Conservation (phyloP, 345 rosid species). For the Hirschfeldia incana region DNA sequence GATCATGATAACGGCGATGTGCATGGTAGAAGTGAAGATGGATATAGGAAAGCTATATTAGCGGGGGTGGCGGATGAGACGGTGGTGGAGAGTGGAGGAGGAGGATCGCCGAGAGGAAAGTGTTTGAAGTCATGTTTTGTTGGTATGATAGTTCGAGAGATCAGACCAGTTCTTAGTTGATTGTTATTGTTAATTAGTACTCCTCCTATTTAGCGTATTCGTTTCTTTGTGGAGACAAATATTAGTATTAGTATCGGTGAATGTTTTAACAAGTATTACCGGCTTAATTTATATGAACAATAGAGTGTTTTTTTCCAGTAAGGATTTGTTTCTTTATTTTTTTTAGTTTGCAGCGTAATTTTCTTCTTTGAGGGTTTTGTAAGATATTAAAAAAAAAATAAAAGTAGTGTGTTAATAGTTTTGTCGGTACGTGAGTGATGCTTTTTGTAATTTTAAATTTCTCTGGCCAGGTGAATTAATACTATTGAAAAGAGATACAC, state of each 20-base stretch:
- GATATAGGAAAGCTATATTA: constrained; percentile 25
- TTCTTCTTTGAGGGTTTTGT: constrained; percentile 8
- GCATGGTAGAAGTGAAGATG: constrained; percentile 34
- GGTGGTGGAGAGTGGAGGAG: constrained; percentile 31
- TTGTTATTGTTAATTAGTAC: constrained; percentile 1
- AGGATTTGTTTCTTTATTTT: neutral
- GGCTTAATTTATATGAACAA: constrained; percentile 24
- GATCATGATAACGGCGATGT: constrained; percentile 30
- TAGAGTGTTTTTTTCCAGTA: neutral
- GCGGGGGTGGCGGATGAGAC: constrained; percentile 27
- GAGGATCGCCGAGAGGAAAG: constrained; percentile 44
- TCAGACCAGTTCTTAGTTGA: constrained; percentile 41
- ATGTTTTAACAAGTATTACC: neutral
- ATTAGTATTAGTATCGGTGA: neutral
- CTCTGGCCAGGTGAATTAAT: constrained; percentile 1
- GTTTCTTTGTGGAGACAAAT: neutral
- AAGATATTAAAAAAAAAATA: neutral
- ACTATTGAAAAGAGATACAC: constrained; percentile 8
- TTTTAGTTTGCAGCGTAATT: constrained; percentile 4
- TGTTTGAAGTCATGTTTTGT: constrained; percentile 41
- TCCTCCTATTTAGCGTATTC: neutral
- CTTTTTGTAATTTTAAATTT: neutral
- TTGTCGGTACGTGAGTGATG: constrained; percentile 1
- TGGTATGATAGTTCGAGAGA: constrained; percentile 33
- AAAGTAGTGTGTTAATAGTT: neutral